Percentiles rank a stretch among this genome's conserved stretches.
Evolutionary conservation across 2,329 filamentous ascomycete genomes (phyloP).

Genomic region (Gaeumannomyces tritici): DNA sequence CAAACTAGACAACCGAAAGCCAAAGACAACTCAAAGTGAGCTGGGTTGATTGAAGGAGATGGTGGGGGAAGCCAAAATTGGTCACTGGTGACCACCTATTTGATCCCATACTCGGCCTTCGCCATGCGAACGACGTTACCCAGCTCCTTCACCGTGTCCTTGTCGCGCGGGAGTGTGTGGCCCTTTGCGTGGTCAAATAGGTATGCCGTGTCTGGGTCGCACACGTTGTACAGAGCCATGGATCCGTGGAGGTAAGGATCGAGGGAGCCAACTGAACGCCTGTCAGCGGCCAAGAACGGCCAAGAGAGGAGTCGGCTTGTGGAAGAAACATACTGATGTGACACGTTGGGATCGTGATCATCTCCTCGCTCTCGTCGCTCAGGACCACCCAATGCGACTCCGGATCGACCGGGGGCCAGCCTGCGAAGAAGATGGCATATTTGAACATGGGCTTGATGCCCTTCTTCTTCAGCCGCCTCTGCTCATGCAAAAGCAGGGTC

Average conservation of each 20-base stretch:
- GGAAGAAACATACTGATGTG: conserved; percentile 38
- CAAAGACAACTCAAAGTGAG: background rate
- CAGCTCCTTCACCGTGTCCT: conserved; percentile 35
- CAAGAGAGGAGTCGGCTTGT: too few species aligned
- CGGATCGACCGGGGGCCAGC: conserved; percentile 42
- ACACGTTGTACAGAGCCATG: conserved; percentile 52
- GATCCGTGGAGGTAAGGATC: conserved; percentile 54
- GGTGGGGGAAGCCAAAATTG: background rate
- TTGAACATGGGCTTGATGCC: conserved; percentile 29
- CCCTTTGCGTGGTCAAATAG: conserved; percentile 59
- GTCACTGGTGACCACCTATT: background rate
- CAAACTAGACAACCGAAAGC: too few species aligned
- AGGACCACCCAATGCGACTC: conserved; percentile 33
- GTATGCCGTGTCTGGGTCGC: conserved; percentile 46
- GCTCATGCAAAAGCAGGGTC: conserved; percentile 41
- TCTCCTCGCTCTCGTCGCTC: conserved; percentile 35
- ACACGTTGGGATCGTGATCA: conserved; percentile 41
- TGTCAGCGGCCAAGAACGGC: too few species aligned
- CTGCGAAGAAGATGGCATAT: conserved; percentile 41
- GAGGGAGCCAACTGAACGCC: conserved; percentile 41
- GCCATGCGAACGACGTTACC: conserved; percentile 30
- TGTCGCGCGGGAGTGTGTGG: conserved; percentile 49
- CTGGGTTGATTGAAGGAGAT: background rate
- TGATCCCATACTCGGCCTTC: conserved; percentile 11
- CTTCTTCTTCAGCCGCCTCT: conserved; percentile 23